Evolutionary conservation across 306 rosid species (phyloP), one percentile per base, ranked within the genome.

Genomic region (Luffa acutangula): DNA sequence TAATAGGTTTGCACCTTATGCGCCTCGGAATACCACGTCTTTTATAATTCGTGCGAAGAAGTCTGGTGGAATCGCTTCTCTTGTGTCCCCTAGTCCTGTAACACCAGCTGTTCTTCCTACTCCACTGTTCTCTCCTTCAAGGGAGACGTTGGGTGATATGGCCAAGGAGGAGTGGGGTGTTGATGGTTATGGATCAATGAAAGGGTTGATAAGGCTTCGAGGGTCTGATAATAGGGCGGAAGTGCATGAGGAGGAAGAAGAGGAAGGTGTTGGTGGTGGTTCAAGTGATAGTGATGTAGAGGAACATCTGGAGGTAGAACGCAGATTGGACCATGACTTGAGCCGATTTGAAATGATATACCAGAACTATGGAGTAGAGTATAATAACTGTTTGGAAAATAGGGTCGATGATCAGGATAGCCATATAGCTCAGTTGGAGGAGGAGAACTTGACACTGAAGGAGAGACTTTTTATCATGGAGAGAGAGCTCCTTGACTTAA

Each of bases 381-480:
- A 94, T 64, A 94, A 92, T 58, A 92, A 88, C 71, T 93, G 85
- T 37, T 79, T 92, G 82, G 97, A 91, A 86, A 94, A 91, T 80
- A 84, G 91, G 84, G 97, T 94, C 33, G 98, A 92, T 85, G 98
- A 94, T 89, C 98, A 94, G 85, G 97, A 92, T 82, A 88, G 93
- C 3, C 97, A 91, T 82, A 91, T 94, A 43, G 97, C 95, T 14
- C 97, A 94, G 51, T 73, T 94, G 88, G 97, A 94, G 88, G 97
- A 94, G 78, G 98, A 94, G 82, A 94, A 94, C 83, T 84, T 94
- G 87, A 91, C 95, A 4, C 57, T 94, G 91, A 94, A 88, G 88
- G 98, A 94, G 85, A 91, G 93, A 17, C 89, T 92, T 77, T 94
- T 94, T 81, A 53, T 94, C 63, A 88, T 91, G 97, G 97, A 94